Base-by-base conservation (phyloP, 768 basidiomycete species). In the Suillus luteus region DNA sequence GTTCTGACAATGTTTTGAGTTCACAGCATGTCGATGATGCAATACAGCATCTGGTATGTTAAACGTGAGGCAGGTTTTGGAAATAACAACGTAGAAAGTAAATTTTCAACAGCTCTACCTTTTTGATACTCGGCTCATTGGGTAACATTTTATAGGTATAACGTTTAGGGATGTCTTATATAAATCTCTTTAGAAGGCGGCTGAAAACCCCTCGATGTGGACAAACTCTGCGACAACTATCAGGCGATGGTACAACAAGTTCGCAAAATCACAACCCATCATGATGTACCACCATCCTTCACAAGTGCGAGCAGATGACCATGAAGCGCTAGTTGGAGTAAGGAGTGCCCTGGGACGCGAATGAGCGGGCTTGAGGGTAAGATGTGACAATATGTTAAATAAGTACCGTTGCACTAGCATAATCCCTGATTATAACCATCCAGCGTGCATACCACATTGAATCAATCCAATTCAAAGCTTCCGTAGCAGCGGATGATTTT, bases 391-490 rank as follows among this genome's bases (percentile, higher is more conserved):
- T 44, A 52, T 58, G 12, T 22, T 15, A 44, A 33, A n/a, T 35
- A 60, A 1, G 43, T 71, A 85, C 88, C 88, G 71, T 90, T 41
- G 70, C 81, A 1, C 89, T 89, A 24, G 86, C 88, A 71, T 89
- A 90, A 69, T 89, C 89, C 4, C 88, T 87, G 35, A 90, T 74
- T 10, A 90, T 77, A 71, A 90, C 89, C 88, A 90, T 89, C 85
- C 83, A 85, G 63, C 84, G 49, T 35, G 71, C 66, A 64, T 79
- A 83, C 83, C 83, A 84, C 52, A 62, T 63, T 14, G 64, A 65
- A 66, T 82, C 80, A 7, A 82, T 61, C 60, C 66, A 66, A n/a
- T 67, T 61, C 17, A 81, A 60, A 2, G 79, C 73, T 15, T 69
- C 58, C 11, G 60, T 19, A 17, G 71, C 52, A 43, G 72, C 69